These are phyloP conservation scores for Trichoderma sp. DNA, from an alignment of 2,329 filamentous ascomycete genomes.

Conservation along the genomic window DNA sequence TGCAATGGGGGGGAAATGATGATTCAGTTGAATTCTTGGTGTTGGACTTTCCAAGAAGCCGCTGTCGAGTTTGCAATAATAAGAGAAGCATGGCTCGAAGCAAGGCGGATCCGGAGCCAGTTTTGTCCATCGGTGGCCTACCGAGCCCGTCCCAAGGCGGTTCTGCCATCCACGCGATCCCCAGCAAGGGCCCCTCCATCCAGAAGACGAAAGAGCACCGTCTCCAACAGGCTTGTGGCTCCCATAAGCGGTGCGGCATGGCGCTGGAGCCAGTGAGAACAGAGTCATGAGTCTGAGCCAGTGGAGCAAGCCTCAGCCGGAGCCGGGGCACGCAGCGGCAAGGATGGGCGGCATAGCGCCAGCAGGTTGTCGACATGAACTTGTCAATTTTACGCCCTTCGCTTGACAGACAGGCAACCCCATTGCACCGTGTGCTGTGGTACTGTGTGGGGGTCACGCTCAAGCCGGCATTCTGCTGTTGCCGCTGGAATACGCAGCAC, in stretches of 20 bases:
- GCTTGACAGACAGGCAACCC: conserved; percentile 34
- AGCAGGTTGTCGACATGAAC: conserved; percentile 16
- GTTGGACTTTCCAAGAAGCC: not conserved
- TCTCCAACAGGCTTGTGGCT: conserved; percentile 16
- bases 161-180: conserved; percentile 19
- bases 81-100: conserved; percentile 4
- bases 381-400: conserved; percentile 45
- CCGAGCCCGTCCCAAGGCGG: conserved; percentile 4
- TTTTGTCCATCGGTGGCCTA: conserved; percentile 24
- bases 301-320: conserved; percentile 25
- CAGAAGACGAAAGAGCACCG: conserved; percentile 1
- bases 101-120: conserved; percentile 21
- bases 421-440: not conserved
- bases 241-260: conserved; percentile 22
- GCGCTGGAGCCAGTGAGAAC: conserved; percentile 24
- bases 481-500: not conserved
- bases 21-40: not conserved
- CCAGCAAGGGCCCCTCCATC: conserved; percentile 18
- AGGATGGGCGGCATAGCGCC: conserved; percentile 16
- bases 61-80: conserved; percentile 5
- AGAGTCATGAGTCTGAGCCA: conserved; percentile 23
- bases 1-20: not conserved
- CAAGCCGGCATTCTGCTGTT: not conserved
- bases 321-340: conserved; percentile 22
- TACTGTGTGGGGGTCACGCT: conserved; percentile 16